phyloP scores from a whole-genome alignment of 805 yeast species.

The Monosporozyma servazzii region DNA sequence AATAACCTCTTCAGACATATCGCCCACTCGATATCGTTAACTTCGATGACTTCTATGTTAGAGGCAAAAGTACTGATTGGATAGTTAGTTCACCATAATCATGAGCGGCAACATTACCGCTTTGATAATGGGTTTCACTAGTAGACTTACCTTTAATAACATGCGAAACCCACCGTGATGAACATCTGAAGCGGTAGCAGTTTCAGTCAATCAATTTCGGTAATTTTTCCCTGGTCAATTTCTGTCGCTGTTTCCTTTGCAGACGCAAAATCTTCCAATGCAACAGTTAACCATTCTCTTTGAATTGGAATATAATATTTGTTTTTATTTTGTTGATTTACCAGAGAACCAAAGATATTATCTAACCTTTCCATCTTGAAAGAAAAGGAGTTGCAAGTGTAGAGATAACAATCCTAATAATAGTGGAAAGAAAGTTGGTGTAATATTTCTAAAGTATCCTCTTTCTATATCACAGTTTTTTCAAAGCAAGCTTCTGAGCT shows the following conservation, averaged over 20 bases:
- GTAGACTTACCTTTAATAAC: too few species aligned
- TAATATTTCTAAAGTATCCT: too few species aligned
- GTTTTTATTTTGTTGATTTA: too few species aligned
- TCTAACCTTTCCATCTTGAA: too few species aligned
- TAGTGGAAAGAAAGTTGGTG: too few species aligned
- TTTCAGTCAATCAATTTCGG: slow-evolving; percentile 36
- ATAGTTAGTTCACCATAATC: slow-evolving; percentile 53
- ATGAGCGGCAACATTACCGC: slow-evolving; percentile 35
- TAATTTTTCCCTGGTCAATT: slow-evolving; percentile 27
- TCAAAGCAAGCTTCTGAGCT: too few species aligned
- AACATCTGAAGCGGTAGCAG: slow-evolving; percentile 83
- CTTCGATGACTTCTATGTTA: slow-evolving; percentile 49
- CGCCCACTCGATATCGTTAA: slow-evolving; percentile 92
- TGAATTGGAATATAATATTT: slow-evolving; percentile 69
- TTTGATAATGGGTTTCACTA: slow-evolving; percentile 21
- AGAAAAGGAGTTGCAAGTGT: too few species aligned
- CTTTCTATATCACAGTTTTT: too few species aligned
- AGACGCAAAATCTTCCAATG: slow-evolving; percentile 98
- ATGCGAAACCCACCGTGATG: slow-evolving; percentile 79
- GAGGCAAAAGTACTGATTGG: slow-evolving; percentile 81
- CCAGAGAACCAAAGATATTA: too few species aligned
- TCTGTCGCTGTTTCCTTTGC: slow-evolving; percentile 95
- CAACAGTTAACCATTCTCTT: slow-evolving; percentile 96
- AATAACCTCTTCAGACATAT: slow-evolving; percentile 93
- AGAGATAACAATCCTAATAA: too few species aligned